A percentile compares a stretch with the other conserved stretches of the same genome.
Conservation (phyloP, 2,329 filamentous ascomycete species). For the Nemania sp. region DNA sequence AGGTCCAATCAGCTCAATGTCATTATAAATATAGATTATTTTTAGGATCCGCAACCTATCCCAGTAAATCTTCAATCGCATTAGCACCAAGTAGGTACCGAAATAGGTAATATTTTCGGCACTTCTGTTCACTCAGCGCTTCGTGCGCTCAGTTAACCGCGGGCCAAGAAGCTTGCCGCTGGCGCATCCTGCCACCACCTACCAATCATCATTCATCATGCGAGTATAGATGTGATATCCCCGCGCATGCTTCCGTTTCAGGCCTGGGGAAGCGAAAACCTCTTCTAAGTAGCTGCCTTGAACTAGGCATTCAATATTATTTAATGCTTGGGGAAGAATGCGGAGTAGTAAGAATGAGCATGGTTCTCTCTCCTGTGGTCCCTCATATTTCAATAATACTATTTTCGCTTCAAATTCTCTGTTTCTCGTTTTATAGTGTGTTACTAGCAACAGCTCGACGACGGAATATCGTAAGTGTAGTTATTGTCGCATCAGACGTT, state of each 20-base stretch:
- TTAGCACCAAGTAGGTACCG: neutral
- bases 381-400: neutral
- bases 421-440: neutral
- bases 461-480: neutral
- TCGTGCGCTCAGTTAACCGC: constrained; percentile 39
- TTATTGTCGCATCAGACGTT: neutral
- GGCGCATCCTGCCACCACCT: neutral
- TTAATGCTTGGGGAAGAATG: neutral
- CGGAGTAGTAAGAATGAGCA: neutral
- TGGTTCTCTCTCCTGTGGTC: neutral
- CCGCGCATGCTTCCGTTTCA: constrained; percentile 1
- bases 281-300: neutral
- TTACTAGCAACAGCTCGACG: neutral
- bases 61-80: neutral
- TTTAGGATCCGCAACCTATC: constrained; percentile 1
- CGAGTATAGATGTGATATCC: neutral
- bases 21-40: constrained; percentile 4
- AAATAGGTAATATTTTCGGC: neutral
- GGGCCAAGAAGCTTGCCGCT: constrained; percentile 30
- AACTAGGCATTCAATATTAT: constrained; percentile 1
- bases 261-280: neutral
- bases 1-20: neutral
- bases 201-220: constrained; percentile 35
- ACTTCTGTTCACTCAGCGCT: constrained; percentile 30
- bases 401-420: neutral